phyloP scores from a whole-genome alignment of 1,139 yeast species.

The Protomyces pachydermus region DNA sequence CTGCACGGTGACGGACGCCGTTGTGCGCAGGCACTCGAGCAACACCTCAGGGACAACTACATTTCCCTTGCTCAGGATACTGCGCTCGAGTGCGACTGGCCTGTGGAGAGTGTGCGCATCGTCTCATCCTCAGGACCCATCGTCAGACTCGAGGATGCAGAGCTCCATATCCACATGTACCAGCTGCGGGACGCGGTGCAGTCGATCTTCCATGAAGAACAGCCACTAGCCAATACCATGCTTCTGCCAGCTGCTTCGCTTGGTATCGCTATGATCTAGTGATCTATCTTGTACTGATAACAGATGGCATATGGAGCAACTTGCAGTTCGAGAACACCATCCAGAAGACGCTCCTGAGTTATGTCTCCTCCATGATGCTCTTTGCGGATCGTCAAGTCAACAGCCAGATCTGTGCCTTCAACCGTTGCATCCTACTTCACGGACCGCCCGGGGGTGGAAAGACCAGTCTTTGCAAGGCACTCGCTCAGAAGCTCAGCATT shows the following conservation, averaged over 20 bases:
- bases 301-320: slow-evolving; percentile 24
- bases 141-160: slow-evolving; percentile 26
- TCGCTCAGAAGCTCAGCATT: slow-evolving; percentile 33
- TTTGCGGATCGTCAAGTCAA: slow-evolving; percentile 31
- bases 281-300: slow-evolving; percentile 13
- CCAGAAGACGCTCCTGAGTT: slow-evolving; percentile 31
- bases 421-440: slow-evolving; percentile 31
- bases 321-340: slow-evolving; percentile 32
- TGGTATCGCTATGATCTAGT: slow-evolving; percentile 1
- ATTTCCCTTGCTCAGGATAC: slow-evolving; percentile 29
- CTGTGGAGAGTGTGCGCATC: slow-evolving; percentile 30
- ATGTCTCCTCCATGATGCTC: slow-evolving; percentile 32
- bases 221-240: slow-evolving; percentile 27
- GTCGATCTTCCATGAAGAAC: background rate
- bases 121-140: slow-evolving; percentile 31
- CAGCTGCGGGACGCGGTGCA: slow-evolving; percentile 20
- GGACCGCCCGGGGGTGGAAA: slow-evolving; percentile 35
- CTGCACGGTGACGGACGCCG: background rate
- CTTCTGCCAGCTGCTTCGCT: slow-evolving; percentile 29
- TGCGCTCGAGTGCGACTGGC: slow-evolving; percentile 19
- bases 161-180: slow-evolving; percentile 30
- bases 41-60: slow-evolving; percentile 31
- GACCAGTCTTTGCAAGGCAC: slow-evolving; percentile 32
- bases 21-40: slow-evolving; percentile 18
- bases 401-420: slow-evolving; percentile 16